A percentile compares a stretch with the other conserved stretches of the same genome.
Conservation (phyloP, 2,329 filamentous ascomycete genomes). For the Aspergillus tamarii region DNA sequence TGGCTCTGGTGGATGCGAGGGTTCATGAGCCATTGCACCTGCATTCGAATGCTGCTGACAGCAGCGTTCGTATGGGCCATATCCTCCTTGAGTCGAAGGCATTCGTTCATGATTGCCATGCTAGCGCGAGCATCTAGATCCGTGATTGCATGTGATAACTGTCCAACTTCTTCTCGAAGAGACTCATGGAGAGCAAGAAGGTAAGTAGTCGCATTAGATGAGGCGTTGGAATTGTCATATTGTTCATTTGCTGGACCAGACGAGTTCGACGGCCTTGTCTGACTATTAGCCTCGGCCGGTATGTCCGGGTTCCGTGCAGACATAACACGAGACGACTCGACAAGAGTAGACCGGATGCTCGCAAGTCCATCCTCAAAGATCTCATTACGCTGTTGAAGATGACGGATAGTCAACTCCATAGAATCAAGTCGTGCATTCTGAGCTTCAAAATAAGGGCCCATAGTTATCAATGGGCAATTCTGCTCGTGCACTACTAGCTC, state of each 20-base stretch:
- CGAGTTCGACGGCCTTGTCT: slow-evolving; percentile 13
- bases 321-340: slow-evolving; percentile 34
- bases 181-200: slow-evolving; percentile 64
- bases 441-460: slow-evolving; percentile 48
- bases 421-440: slow-evolving; percentile 48
- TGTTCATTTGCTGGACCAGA: slow-evolving; percentile 19
- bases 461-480: slow-evolving; percentile 55
- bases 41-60: slow-evolving; percentile 61
- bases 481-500: slow-evolving; percentile 49
- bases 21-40: slow-evolving; percentile 66
- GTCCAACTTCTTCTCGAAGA: slow-evolving; percentile 61
- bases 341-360: slow-evolving; percentile 43
- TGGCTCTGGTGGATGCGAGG: slow-evolving; percentile 54
- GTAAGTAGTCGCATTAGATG: slow-evolving; percentile 54
- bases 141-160: slow-evolving; percentile 57
- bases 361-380: slow-evolving; percentile 51
- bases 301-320: slow-evolving; percentile 14
- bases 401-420: slow-evolving; percentile 49
- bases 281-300: slow-evolving; percentile 10
- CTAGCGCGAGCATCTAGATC: slow-evolving; percentile 64
- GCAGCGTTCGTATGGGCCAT: slow-evolving; percentile 64
- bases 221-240: slow-evolving; percentile 30
- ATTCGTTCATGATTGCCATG: slow-evolving; percentile 67
- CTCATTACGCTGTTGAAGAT: slow-evolving; percentile 51
- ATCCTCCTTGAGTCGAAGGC: slow-evolving; percentile 63